Percentiles rank a stretch among this genome's conserved stretches.
Evolutionary conservation across 768 basidiomycete genomes (phyloP).

Genomic region (Pleurotus pulmonarius): DNA sequence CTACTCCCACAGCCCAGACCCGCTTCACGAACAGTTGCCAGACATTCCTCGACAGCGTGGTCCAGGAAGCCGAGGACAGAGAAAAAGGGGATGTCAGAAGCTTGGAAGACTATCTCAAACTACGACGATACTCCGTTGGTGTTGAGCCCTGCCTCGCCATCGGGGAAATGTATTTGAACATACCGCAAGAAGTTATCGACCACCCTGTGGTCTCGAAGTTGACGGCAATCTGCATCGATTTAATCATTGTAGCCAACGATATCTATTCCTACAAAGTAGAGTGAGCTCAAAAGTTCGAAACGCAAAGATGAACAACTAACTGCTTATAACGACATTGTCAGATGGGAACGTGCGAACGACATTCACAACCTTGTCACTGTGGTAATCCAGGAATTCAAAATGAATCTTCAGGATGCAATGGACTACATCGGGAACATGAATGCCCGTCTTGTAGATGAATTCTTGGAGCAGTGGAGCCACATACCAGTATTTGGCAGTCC

Average conservation of each 20-base stretch:
- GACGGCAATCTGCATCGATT: no score
- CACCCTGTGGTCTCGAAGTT: no score
- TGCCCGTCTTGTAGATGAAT: slow-evolving; percentile 30
- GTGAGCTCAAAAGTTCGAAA: no score
- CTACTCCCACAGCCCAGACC: slow-evolving; percentile 18
- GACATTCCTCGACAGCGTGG: slow-evolving; percentile 31
- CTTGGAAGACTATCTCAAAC: slow-evolving; percentile 34
- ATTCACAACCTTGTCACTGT: slow-evolving; percentile 43
- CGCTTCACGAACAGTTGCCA: slow-evolving; percentile 34
- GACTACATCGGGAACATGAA: slow-evolving; percentile 32
- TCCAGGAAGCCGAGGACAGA: slow-evolving; percentile 39
- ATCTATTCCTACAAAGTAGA: no score
- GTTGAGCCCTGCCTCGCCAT: slow-evolving; percentile 34
- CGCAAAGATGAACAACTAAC: no score
- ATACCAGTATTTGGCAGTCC: slow-evolving; percentile 39
- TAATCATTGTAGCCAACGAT: no score
- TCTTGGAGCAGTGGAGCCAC: slow-evolving; percentile 26
- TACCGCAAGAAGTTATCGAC: no score
- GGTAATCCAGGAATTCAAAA: slow-evolving; percentile 41
- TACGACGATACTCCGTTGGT: slow-evolving; percentile 37
- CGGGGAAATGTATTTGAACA: slow-evolving; percentile 28
- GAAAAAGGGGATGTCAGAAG: slow-evolving; percentile 24
- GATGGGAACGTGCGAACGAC: slow-evolving; percentile 21
- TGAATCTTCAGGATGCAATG: slow-evolving; percentile 35
- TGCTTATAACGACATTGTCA: no score